Evolutionary conservation across 2,329 filamentous ascomycete species (phyloP).

Genomic region (Neofusicoccum laricinum): DNA sequence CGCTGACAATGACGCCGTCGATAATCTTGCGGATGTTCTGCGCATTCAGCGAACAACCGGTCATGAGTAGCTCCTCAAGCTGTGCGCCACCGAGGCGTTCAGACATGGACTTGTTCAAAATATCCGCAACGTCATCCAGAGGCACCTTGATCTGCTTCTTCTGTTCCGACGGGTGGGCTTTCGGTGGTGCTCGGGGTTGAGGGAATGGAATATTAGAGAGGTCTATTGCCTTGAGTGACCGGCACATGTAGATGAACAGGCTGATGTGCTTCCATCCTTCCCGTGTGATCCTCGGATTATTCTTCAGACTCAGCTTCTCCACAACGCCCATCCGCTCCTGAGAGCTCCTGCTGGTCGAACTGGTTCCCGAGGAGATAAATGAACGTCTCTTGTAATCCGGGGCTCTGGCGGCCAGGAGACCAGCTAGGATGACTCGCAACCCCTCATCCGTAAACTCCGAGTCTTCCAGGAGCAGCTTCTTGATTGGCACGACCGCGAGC

Average conservation of each 20-base stretch:
- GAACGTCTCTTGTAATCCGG: slow-evolving; percentile 53
- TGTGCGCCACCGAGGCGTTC: slow-evolving; percentile 72
- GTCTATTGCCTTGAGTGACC: slow-evolving; percentile 80
- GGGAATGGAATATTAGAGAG: slow-evolving; percentile 76
- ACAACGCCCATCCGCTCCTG: slow-evolving; percentile 66
- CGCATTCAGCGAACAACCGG: slow-evolving; percentile 71
- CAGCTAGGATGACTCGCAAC: slow-evolving; percentile 79
- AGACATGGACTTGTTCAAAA: slow-evolving; percentile 72
- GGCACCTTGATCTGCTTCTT: slow-evolving; percentile 15
- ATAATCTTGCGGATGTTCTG: slow-evolving; percentile 72
- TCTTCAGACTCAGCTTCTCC: slow-evolving; percentile 83
- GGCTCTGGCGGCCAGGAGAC: slow-evolving; percentile 74
- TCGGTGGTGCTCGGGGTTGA: slow-evolving; percentile 54
- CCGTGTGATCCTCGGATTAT: slow-evolving; percentile 77
- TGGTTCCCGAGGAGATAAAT: slow-evolving; percentile 15
- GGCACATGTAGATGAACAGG: slow-evolving; percentile 86
- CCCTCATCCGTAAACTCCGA: slow-evolving; percentile 85
- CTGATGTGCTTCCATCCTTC: slow-evolving; percentile 92
- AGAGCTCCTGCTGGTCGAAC: slow-evolving; percentile 19
- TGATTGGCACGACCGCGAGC: slow-evolving; percentile 86
- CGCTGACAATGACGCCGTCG: slow-evolving; percentile 77
- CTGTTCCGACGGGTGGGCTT: slow-evolving; percentile 16
- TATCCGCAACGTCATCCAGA: slow-evolving; percentile 54
- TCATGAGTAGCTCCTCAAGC: slow-evolving; percentile 79
- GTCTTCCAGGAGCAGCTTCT: slow-evolving; percentile 81